Base-by-base conservation (phyloP, 2,329 filamentous ascomycete species). In the Fusarium sp. region DNA sequence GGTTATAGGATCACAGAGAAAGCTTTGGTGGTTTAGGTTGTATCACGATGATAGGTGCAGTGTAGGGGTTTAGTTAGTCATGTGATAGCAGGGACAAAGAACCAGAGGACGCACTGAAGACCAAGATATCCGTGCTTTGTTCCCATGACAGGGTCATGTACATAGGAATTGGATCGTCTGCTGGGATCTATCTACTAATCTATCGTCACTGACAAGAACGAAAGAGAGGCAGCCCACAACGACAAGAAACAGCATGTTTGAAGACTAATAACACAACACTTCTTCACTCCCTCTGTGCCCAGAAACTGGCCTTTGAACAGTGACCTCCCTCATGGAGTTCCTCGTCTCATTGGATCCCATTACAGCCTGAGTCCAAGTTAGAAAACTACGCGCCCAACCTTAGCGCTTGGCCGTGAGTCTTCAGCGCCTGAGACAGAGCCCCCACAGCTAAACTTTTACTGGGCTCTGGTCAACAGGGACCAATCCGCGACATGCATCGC, bases 401-500 rank as follows among this genome's bases (percentile, higher is more conserved):
- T 33, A 59, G 63, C 67, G 69, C 67, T 68, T 71, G 56, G 57
- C 41, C 27, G 37, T 18, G 23, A 39, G 19, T 16, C 38, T 48
- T 38, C 59, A 59, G 46, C 44, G 66, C 52, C 65, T 29, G 65
- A 65, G 51, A 65, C 60, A 65, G 42, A 33, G 19, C 15, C 51
- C 44, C 39, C 45, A 63, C 46, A 49, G 27, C 44, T 35, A 58
- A 45, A 35, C 27, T 23, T 58, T 29, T 16, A 63, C 49, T 70
- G 70, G 70, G 19, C 63, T 52, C 58, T 44, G 62, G 23, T 29
- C 45, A 19, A 23, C 10, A 10, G 6, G 7, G 25, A 14, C 77
- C 77, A 78, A 78, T 76, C 67, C 73, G 46, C 45, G 55, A 31
- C 60, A 41, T 48, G 19, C 29, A 55, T 38, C 31, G 48, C 69